Percentiles rank a stretch among this genome's conserved stretches.
Evolutionary conservation across 768 basidiomycete genomes (phyloP).

Genomic region (Termitomyces sp.): DNA sequence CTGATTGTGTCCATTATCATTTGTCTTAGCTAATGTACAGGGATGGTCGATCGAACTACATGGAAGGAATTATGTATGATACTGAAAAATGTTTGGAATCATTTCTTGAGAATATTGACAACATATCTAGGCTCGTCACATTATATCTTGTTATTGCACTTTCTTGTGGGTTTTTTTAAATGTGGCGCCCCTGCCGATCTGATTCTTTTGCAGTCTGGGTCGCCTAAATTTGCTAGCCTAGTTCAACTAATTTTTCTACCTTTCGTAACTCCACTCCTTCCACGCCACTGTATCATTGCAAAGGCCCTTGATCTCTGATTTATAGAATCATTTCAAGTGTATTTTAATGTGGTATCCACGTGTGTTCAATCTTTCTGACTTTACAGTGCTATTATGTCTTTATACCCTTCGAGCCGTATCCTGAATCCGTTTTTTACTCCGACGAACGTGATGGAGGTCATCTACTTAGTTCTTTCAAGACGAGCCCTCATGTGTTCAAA

Average conservation of each 20-base stretch:
- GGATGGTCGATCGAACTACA: slow-evolving; percentile 87
- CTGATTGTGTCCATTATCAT: not conserved
- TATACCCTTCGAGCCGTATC: not conserved
- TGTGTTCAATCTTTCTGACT: not conserved
- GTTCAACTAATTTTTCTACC: too few species aligned
- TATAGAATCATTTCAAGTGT: not conserved
- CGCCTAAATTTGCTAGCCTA: slow-evolving; percentile 13
- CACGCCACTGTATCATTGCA: not conserved
- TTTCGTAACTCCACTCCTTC: slow-evolving; percentile 2
- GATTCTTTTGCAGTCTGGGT: slow-evolving; percentile 30
- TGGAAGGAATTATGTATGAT: slow-evolving; percentile 81
- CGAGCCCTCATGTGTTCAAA: too few species aligned
- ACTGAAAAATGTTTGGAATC: not conserved
- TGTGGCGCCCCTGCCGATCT: not conserved
- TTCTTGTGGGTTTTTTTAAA: slow-evolving; percentile 51
- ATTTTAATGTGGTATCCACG: not conserved
- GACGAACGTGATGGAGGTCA: not conserved
- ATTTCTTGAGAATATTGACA: not conserved
- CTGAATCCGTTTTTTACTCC: not conserved
- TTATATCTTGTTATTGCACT: slow-evolving; percentile 82
- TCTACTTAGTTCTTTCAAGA: too few species aligned
- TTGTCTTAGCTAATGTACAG: slow-evolving; percentile 25
- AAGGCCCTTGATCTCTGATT: not conserved
- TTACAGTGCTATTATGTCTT: not conserved
- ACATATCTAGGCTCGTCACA: slow-evolving; percentile 42